Conservation (phyloP, 257 asterid genomes). For the Solanum ossicruentum region DNA sequence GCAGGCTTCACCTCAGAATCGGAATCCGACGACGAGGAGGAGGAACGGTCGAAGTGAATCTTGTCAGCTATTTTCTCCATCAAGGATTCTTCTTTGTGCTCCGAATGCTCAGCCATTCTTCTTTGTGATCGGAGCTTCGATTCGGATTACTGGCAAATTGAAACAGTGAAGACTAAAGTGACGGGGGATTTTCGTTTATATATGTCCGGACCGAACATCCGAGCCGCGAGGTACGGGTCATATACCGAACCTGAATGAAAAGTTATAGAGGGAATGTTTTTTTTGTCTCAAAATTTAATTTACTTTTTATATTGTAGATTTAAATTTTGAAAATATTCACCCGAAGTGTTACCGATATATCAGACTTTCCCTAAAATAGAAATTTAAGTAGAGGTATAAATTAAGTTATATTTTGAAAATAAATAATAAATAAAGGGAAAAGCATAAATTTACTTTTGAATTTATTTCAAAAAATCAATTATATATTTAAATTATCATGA, state of each 20-base stretch:
- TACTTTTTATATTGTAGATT: background rate
- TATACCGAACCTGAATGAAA: background rate
- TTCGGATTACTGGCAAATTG: background rate
- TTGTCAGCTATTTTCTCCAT: conserved; percentile 45
- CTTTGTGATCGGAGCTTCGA: background rate
- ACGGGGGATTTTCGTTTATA: background rate
- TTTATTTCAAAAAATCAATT: no score
- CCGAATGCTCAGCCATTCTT: conserved; percentile 62
- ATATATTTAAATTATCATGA: no score
- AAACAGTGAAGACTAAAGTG: background rate
- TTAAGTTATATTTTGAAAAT: no score
- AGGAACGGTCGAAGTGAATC: conserved; percentile 31
- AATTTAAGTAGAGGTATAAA: no score
- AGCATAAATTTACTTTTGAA: no score
- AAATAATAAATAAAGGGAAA: no score
- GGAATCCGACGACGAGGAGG: conserved; percentile 40
- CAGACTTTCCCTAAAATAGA: background rate
- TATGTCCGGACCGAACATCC: background rate
- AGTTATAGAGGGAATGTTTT: background rate
- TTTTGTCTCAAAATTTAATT: background rate
- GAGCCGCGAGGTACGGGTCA: background rate
- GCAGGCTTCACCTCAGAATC: conserved; percentile 23
- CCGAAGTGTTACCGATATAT: background rate
- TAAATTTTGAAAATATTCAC: background rate
- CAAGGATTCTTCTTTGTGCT: conserved; percentile 46